A percentile compares a stretch with the other conserved stretches of the same genome.
Evolutionary conservation across 768 basidiomycete genomes (phyloP).

Genomic region (Leccinum fibrillosum): DNA sequence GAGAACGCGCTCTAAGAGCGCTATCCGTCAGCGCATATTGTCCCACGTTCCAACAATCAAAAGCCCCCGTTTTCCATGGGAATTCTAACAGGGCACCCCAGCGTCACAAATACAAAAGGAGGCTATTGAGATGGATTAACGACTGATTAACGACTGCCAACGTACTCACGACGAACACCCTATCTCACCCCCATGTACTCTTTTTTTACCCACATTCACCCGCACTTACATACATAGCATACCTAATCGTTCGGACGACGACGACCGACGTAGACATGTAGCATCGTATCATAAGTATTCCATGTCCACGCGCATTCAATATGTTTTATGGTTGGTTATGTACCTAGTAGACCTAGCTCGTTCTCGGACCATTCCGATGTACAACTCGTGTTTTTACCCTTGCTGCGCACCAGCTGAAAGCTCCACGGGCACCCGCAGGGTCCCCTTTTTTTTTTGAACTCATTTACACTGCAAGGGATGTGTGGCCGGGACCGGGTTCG

Average conservation of each 20-base stretch:
- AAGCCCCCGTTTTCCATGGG: neutral
- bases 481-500: neutral
- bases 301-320: neutral
- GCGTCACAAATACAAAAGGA: neutral
- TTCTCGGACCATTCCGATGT: neutral
- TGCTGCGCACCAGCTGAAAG: neutral
- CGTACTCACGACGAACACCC: neutral
- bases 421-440: neutral
- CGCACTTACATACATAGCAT: neutral
- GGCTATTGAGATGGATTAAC: neutral
- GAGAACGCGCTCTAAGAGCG: constrained; percentile 40
- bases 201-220: neutral
- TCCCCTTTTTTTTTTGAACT: too few relatives aligned
- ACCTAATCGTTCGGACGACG: neutral
- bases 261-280: neutral
- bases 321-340: neutral
- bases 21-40: neutral
- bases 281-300: neutral
- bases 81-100: neutral
- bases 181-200: neutral
- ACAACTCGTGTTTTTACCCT: neutral
- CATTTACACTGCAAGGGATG: neutral
- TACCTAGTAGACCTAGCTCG: neutral
- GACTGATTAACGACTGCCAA: neutral
- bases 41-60: neutral